A percentile compares a stretch with the other conserved stretches of the same genome.
These are phyloP conservation scores for Selenicereus undatus DNA, from an alignment of 148 eudicot genomes.

Conservation along the genomic window DNA sequence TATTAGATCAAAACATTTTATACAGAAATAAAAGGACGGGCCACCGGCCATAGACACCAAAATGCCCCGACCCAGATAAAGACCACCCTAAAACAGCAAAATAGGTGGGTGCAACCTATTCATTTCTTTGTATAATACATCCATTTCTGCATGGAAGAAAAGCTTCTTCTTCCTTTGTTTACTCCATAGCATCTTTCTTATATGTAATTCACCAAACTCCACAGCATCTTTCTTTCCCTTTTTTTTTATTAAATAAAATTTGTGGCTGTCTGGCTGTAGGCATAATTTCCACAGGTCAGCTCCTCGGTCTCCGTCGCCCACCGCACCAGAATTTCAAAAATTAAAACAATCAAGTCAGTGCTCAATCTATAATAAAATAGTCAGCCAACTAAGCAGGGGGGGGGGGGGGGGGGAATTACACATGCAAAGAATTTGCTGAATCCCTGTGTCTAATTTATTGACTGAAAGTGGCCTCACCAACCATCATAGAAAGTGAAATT, in stretches of 20 bases:
- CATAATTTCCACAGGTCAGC: not conserved
- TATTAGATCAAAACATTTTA: no score
- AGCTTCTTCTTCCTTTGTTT: not conserved
- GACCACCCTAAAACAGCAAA: no score
- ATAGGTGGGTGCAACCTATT: no score
- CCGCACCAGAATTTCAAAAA: not conserved
- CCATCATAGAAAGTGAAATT: slow-evolving; percentile 19
- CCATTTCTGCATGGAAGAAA: no score
- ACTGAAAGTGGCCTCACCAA: slow-evolving; percentile 4
- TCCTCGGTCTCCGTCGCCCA: not conserved
- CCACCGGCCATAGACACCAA: no score
- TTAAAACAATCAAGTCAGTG: no score
- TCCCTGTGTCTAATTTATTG: not conserved
- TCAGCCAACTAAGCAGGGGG: not conserved
- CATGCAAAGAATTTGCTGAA: not conserved
- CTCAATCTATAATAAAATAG: no score
- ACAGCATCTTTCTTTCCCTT: no score
- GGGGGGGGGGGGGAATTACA: not conserved
- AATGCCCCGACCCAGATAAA: no score
- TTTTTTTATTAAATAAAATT: not conserved
- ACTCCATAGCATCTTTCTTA: not conserved
- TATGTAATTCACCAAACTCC: not conserved
- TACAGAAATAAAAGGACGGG: no score
- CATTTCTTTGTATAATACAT: no score
- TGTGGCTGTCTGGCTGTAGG: not conserved